Percentiles rank a stretch among this genome's conserved stretches.
Conservation (phyloP, 1,284 basidiomycete species). For the Ceratobasidium sp. region DNA sequence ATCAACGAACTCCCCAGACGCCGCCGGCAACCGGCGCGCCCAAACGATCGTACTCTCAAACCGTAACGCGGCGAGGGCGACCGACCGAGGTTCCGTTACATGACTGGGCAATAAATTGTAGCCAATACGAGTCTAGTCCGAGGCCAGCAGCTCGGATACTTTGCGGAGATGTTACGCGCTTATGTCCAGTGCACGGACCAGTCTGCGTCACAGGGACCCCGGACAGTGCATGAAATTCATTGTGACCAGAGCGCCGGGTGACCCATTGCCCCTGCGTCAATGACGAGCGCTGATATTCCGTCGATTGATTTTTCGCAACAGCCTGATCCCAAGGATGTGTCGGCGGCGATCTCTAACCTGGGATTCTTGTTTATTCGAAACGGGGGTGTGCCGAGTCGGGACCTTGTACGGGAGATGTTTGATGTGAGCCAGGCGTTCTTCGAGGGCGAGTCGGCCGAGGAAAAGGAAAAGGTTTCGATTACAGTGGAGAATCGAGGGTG, state of each 20-base stretch:
- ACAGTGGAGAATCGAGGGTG: conserved; percentile 39
- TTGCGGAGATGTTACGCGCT: conserved; percentile 11
- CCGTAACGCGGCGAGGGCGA: too few species aligned
- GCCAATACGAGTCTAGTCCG: too few species aligned
- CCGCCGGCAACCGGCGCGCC: conserved; percentile 13
- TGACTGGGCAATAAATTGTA: too few species aligned
- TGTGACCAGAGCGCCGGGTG: not conserved
- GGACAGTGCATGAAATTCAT: not conserved
- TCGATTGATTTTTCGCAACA: conserved; percentile 34
- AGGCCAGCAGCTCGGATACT: not conserved
- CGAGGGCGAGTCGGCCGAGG: conserved; percentile 34
- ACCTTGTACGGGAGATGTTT: conserved; percentile 39
- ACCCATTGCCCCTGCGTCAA: not conserved
- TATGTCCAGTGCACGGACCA: conserved; percentile 23
- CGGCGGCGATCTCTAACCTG: conserved; percentile 30
- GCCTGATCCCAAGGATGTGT: conserved; percentile 26
- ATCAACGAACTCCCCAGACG: conserved; percentile 9
- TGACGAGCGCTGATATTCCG: conserved; percentile 31
- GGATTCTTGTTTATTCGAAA: conserved; percentile 41
- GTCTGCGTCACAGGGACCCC: conserved; percentile 25
- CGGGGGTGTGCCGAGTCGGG: conserved; percentile 8
- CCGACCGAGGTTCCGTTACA: too few species aligned
- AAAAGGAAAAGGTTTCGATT: conserved; percentile 40
- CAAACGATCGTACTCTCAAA: too few species aligned
- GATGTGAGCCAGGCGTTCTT: conserved; percentile 39